Evolutionary conservation across 441 rosid species (phyloP), one percentile per base, ranked within the genome.

Genomic region (Rhodomyrtus psidioides): DNA sequence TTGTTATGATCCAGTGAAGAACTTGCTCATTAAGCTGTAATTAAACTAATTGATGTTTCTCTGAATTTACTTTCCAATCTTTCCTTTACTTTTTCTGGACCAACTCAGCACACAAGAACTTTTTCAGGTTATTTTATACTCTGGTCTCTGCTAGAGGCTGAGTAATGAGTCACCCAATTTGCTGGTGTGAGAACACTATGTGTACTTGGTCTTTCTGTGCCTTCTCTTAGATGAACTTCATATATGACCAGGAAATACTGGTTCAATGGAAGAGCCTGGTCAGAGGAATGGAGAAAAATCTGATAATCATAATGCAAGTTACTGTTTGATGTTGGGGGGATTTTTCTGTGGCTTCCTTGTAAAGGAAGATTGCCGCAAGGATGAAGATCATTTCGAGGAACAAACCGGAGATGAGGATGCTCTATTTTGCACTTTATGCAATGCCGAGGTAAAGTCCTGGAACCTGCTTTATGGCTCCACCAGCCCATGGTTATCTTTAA

Each of bases 381-480:
- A 94, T 88, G 93, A 87, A 55, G 93, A 91, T 86, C 82, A 87
- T 56, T 81, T 90, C 12, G 93, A 85, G 85, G 92, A 91, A 88
- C 88, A 90, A 84, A 85, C 90, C 39, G 92, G 91, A 75, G 98
- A 90, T 58, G 98, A 95, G 65, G 95, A 93, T 70, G 95, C 95
- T 86, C 76, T 96, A 75, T 95, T 96, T 92, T 97, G 99, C 91
- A 94, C 98, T 75, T 89, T 97, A 89, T 96, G 99, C 93, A 94
- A 96, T 91, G 97, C 97, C 28, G 99, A 94, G 96, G 98, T 96
- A 88, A 74, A 53, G 28, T 83, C 58, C 55, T 53, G 79, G 56
- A 59, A 82, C 79, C 59, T 24, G 56, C 30, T 39, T 39, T 30
- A 46, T 74, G 30, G 54, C 51, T 82, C 46, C 70, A 34, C 49